Evolutionary conservation across 2,329 filamentous ascomycete genomes (phyloP).

Genomic region (Aspergillus ibericus): DNA sequence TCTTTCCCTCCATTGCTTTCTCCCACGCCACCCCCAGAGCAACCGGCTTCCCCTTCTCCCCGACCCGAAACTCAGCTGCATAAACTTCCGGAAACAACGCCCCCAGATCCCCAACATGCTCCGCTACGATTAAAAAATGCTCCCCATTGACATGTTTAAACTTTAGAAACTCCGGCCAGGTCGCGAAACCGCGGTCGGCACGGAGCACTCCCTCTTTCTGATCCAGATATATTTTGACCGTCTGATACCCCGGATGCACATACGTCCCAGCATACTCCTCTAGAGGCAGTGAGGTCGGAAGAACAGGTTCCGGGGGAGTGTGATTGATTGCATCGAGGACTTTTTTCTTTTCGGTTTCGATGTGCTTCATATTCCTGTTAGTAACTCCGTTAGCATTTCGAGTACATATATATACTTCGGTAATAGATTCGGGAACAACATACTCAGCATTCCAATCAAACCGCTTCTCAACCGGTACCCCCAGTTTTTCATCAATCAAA

Average conservation of each 20-base stretch:
- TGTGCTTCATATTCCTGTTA: background rate
- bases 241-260: background rate
- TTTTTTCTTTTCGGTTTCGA: background rate
- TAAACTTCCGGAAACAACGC: background rate
- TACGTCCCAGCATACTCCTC: background rate
- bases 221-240: background rate
- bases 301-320: background rate
- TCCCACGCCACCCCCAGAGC: background rate
- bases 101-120: background rate
- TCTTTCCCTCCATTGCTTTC: background rate
- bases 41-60: background rate
- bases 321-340: background rate
- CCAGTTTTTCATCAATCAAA: conserved; percentile 38
- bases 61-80: background rate
- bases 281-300: background rate
- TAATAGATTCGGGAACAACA: background rate
- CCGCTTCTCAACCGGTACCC: conserved; percentile 33
- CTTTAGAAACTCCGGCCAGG: background rate
- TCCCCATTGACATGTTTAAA: background rate
- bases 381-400: background rate
- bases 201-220: background rate
- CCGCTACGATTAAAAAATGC: background rate
- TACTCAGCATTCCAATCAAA: conserved; percentile 34
- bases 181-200: background rate
- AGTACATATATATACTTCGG: background rate